phyloP scores from a whole-genome alignment of 2,329 filamentous ascomycete species.

The Leptoxyphium fumago region DNA sequence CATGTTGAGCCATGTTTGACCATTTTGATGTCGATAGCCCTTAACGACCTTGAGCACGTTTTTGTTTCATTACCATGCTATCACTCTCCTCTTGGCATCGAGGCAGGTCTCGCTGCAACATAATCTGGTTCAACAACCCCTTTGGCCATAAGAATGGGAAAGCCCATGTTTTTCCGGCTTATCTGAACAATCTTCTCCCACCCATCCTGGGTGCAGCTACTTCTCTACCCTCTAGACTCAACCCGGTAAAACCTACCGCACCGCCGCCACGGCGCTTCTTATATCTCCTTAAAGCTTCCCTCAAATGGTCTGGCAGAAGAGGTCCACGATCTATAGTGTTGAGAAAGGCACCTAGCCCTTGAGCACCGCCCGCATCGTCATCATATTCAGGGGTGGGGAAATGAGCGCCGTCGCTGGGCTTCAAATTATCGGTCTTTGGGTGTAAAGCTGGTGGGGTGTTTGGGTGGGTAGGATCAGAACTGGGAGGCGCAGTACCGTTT shows the following conservation, averaged over 20 bases:
- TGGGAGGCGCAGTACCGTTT: neutral
- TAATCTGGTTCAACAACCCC: too few relatives aligned
- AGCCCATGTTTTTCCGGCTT: neutral
- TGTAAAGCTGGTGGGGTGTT: neutral
- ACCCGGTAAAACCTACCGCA: slow-evolving; percentile 36
- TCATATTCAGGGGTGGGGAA: neutral
- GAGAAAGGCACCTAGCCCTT: slow-evolving; percentile 10
- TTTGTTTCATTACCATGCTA: too few relatives aligned
- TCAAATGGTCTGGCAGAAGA: slow-evolving; percentile 57
- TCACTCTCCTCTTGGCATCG: too few relatives aligned
- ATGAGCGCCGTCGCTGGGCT: too few relatives aligned
- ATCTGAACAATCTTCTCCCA: slow-evolving; percentile 32
- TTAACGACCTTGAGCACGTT: too few relatives aligned
- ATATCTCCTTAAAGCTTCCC: slow-evolving; percentile 58
- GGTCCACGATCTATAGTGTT: slow-evolving; percentile 36
- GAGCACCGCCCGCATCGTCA: neutral
- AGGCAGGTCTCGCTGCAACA: too few relatives aligned
- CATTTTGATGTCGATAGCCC: too few relatives aligned
- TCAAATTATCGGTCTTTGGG: neutral
- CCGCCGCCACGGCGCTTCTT: slow-evolving; percentile 48
- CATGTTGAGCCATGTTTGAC: too few relatives aligned
- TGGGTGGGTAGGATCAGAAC: neutral
- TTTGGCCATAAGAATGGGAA: too few relatives aligned
- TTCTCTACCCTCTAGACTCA: slow-evolving; percentile 34
- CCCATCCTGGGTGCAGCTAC: slow-evolving; percentile 29